Evolutionary conservation across 345 rosid species (phyloP), one percentile per base, ranked within the genome.

Genomic region (Citrus unshiu): DNA sequence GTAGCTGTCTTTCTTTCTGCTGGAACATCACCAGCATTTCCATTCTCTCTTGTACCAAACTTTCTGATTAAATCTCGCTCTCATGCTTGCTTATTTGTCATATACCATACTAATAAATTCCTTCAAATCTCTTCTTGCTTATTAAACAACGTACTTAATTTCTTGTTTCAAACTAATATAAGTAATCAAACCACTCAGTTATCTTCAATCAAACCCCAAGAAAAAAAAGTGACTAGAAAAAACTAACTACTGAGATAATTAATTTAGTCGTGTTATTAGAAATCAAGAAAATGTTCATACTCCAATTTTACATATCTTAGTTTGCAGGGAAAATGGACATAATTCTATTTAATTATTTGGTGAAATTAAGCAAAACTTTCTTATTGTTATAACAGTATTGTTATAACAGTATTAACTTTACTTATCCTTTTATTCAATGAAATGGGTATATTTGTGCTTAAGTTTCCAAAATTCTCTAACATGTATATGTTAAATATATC

Each of bases 41-140:
- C 67, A 46, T 21, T 29, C 25, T 43, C 68, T 86, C 85, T 84
- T 61, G 76, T 89, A 92, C 94, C 98, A 92, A 92, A 88, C 97
- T 88, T 87, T 89, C 94, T 85, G 97, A 86, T 89, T 89, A 87
- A 81, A 91, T 78, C 89, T 89, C 95, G 82, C 85, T 87, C 92
- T 92, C 92, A 86, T 80, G 77, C 89, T 80, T 77, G 21, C 71
- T 43, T 67, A 51, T 76, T 83, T 83, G 80, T 74, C 86, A 79
- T 72, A 9, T 40, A 68, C 72, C 70, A 51, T 62, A 68, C 80
- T 58, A 58, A 51, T 51, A 61, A 75, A 80, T 88, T 85, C 84
- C 87, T 82, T 86, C 88, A 81, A 68, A 22, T 85, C 80, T 83
- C 89, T 83, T 72, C 87, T 77, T 78, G 46, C 60, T 46, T 29